Conservation (phyloP, 768 basidiomycete genomes). For the Cantharellus cinnabarinus region DNA sequence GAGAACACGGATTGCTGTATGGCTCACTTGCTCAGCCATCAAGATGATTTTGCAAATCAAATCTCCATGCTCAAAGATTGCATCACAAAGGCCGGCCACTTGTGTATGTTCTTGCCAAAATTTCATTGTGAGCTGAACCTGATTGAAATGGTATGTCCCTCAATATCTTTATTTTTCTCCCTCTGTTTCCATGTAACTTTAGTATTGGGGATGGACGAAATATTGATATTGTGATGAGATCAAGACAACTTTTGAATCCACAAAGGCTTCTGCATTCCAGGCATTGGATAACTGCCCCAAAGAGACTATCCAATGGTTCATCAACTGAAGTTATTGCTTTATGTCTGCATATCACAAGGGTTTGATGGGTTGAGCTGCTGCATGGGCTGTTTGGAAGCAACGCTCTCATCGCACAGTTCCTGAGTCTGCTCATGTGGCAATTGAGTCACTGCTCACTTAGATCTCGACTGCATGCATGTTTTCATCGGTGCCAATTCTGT, state of each 20-base stretch:
- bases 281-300: not conserved
- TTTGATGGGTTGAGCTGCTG: not conserved
- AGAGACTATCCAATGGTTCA: not conserved
- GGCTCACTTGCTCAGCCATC: slow-evolving; percentile 2
- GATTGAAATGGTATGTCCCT: not conserved
- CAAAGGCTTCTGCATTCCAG: not conserved
- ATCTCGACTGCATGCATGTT: no score
- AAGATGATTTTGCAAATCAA: slow-evolving; percentile 4
- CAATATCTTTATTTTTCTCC: not conserved
- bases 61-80: slow-evolving; percentile 9
- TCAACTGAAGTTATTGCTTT: not conserved
- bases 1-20: slow-evolving; percentile 13
- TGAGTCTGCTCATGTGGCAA: no score
- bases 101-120: not conserved
- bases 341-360: not conserved
- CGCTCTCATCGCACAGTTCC: not conserved
- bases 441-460: no score
- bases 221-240: not conserved
- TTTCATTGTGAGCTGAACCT: no score
- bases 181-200: not conserved
- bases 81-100: slow-evolving; percentile 1
- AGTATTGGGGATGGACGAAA: not conserved
- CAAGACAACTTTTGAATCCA: not conserved
- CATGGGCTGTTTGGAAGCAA: not conserved
- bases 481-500: no score